Evolutionary conservation across 2,329 filamentous ascomycete species (phyloP).

Genomic region (Blastomyces emzantsi): DNA sequence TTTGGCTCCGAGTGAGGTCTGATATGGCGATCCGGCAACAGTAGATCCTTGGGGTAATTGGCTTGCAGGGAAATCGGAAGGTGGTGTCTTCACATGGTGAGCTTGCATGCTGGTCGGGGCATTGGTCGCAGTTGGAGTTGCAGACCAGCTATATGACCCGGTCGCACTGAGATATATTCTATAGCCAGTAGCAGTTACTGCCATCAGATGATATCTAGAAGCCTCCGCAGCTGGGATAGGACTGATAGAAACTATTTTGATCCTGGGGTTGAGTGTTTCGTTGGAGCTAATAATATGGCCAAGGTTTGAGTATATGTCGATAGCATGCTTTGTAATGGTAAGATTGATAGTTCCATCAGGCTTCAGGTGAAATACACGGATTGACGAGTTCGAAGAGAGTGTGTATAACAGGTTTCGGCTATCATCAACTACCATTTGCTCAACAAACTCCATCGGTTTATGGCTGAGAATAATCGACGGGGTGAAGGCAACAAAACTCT

Average conservation of each 20-base stretch:
- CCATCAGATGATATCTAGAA: constrained; percentile 77
- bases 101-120: constrained; percentile 93
- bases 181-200: constrained; percentile 81
- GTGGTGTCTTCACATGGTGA: constrained; percentile 93
- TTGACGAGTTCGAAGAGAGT: constrained; percentile 76
- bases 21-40: constrained; percentile 21
- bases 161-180: constrained; percentile 89
- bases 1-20: constrained; percentile 40
- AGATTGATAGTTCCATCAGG: constrained; percentile 44
- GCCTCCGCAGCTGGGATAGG: constrained; percentile 78
- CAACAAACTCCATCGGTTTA: constrained; percentile 53
- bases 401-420: constrained; percentile 83
- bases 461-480: constrained; percentile 36
- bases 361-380: constrained; percentile 85
- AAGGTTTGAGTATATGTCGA: constrained; percentile 57
- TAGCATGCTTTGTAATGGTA: constrained; percentile 48
- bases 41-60: constrained; percentile 20
- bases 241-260: constrained; percentile 73
- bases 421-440: constrained; percentile 80
- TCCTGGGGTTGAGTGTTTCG: constrained; percentile 60
- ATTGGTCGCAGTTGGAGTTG: constrained; percentile 50
- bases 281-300: constrained; percentile 70
- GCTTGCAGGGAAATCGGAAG: constrained; percentile 35
- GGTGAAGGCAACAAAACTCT: constrained; percentile 55
- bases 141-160: constrained; percentile 51